phyloP scores from a whole-genome alignment of 2,329 filamentous ascomycete species.

The Epichloe aotearoae region DNA sequence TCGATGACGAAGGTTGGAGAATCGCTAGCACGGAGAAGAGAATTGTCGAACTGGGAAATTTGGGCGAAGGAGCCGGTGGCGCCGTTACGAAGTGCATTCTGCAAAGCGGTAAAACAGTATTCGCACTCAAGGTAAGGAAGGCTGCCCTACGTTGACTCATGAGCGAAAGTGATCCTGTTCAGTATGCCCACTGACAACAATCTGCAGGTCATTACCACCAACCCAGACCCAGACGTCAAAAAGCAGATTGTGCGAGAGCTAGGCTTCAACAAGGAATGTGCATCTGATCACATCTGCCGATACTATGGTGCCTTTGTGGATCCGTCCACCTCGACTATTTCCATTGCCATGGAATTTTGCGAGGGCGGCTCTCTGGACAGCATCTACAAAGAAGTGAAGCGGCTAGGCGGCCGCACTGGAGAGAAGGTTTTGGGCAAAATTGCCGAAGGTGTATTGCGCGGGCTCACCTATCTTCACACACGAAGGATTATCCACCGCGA shows the following conservation, averaged over 20 bases:
- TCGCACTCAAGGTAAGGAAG: conserved; percentile 72
- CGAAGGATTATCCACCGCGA: conserved; percentile 97
- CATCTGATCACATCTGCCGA: conserved; percentile 87
- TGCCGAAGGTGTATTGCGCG: conserved; percentile 85
- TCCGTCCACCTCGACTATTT: conserved; percentile 89
- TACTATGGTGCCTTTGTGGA: conserved; percentile 98
- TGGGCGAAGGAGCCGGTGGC: conserved; percentile 91
- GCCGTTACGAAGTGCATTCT: conserved; percentile 86
- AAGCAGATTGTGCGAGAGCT: conserved; percentile 95
- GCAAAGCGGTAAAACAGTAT: conserved; percentile 84
- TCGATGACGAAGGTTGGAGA: conserved; percentile 91
- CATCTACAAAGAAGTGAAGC: conserved; percentile 95
- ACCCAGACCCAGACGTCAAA: conserved; percentile 94
- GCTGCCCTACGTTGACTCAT: not conserved
- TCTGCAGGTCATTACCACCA: conserved; percentile 83
- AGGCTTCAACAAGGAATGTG: conserved; percentile 95
- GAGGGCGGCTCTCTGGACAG: conserved; percentile 93
- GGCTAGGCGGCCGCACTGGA: conserved; percentile 82
- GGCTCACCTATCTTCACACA: conserved; percentile 86
- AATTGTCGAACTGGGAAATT: conserved; percentile 74
- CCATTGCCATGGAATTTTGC: conserved; percentile 98
- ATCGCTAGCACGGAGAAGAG: conserved; percentile 81
- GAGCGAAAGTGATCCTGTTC: not conserved
- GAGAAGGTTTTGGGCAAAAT: conserved; percentile 97
- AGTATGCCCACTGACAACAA: conserved; percentile 9